Evolutionary conservation across 2,329 filamentous ascomycete species (phyloP), one percentile per base, ranked within the genome.

Genomic region (Aspergillus sp.): DNA sequence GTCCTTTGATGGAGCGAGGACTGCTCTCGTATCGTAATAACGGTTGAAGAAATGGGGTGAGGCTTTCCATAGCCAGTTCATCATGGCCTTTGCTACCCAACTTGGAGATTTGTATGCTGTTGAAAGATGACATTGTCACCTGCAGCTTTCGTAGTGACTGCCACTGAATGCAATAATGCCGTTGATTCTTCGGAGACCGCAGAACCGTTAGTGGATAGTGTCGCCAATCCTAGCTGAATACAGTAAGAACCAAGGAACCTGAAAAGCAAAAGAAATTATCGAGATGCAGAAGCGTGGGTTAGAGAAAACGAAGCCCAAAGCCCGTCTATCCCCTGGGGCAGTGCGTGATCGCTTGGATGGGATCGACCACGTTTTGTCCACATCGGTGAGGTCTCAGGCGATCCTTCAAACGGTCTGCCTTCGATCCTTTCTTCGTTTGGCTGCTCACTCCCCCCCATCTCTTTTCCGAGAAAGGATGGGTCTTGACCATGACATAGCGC

Each of bases 321-420:
- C 15, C 38, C 47, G 55, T 21, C 32, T 45, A 47, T 32, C 48
- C n/a, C 57, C 30, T 59, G 59, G 56, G 65, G 58, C 62, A 59
- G 65, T 66, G 61, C 58, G 55, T 59, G 55, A 61, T 58, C 53
- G 39, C 48, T 43, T 38, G 36, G 21, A 56, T 59, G 55, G 25
- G 61, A 69, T 68, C 62, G 57, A 58, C 67, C 60, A 65, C 63
- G 63, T 67, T 55, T 68, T 59, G 58, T 59, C 61, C 61, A 65
- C 30, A 58, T 64, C 55, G 49, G 61, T 62, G 62, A 49, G 57
- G 52, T 58, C 41, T 54, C 41, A 57, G 62, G 49, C 57, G 63
- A 65, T 63, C 58, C 45, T 62, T 30, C 10, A 58, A 62, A 63
- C 64, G 59, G 62, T 53, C 53, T 50, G 43, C 56, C 53, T 39